These are phyloP conservation scores for Pichia kudriavzevii DNA, from an alignment of 1,139 yeast genomes.

Conservation along the genomic window DNA sequence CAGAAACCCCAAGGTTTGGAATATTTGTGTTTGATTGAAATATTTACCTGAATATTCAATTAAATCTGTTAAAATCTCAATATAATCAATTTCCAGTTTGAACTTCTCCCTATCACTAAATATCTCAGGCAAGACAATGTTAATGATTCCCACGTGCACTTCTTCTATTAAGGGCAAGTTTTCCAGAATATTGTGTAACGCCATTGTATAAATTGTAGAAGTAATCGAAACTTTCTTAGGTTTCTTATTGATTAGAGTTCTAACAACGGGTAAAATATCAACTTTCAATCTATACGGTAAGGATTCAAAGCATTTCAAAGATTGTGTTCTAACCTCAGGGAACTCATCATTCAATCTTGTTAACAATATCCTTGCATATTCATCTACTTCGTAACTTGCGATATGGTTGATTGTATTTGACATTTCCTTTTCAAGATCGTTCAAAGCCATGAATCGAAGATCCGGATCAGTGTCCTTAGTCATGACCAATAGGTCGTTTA, in stretches of 20 bases:
- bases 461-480: conserved; percentile 73
- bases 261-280: conserved; percentile 23
- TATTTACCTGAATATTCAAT: conserved; percentile 47
- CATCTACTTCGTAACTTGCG: conserved; percentile 28
- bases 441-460: conserved; percentile 78
- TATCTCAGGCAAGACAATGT: conserved; percentile 16
- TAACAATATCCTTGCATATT: conserved; percentile 44
- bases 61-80: conserved; percentile 58
- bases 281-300: conserved; percentile 29
- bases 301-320: conserved; percentile 52
- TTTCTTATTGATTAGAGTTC: conserved; percentile 25
- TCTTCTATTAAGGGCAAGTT: conserved; percentile 25
- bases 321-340: conserved; percentile 74
- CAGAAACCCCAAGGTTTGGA: conserved; percentile 32
- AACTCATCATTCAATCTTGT: conserved; percentile 54
- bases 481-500: conserved; percentile 37
- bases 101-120: conserved; percentile 26
- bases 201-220: conserved; percentile 64
- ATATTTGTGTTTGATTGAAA: conserved; percentile 37
- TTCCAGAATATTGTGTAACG: conserved; percentile 53
- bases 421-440: conserved; percentile 54
- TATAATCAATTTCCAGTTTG: conserved; percentile 42
- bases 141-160: conserved; percentile 14
- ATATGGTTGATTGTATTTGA: conserved; percentile 24
- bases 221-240: conserved; percentile 38